A percentile compares a stretch with the other conserved stretches of the same genome.
These are phyloP conservation scores for Lagenidium sp. DNA, from an alignment of 352 stramenopile genomes.

Conservation along the genomic window DNA sequence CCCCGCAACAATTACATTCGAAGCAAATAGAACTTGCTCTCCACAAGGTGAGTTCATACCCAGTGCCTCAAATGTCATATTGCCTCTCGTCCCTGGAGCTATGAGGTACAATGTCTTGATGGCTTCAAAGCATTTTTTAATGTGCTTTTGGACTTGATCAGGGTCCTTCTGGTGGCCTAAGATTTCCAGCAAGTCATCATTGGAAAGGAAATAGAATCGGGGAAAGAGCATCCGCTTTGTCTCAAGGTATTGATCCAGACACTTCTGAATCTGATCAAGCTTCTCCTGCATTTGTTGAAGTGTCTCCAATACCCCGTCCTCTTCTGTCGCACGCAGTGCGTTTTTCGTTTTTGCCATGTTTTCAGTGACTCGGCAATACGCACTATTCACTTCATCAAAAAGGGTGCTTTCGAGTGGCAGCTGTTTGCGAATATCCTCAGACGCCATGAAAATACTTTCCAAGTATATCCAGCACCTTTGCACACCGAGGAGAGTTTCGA, in stretches of 20 bases:
- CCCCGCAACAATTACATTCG: constrained; percentile 83
- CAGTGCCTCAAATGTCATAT: constrained; percentile 82
- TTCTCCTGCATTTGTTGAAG: constrained; percentile 81
- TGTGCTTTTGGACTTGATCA: constrained; percentile 86
- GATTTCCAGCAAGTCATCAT: constrained; percentile 84
- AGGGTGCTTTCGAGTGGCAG: constrained; percentile 78
- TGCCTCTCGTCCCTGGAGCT: constrained; percentile 51
- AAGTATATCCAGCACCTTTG: constrained; percentile 95
- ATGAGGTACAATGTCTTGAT: constrained; percentile 78
- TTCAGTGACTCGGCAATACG: constrained; percentile 68
- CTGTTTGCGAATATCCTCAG: constrained; percentile 92
- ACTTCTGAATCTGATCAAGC: constrained; percentile 84
- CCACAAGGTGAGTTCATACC: constrained; percentile 88
- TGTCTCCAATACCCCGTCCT: constrained; percentile 42
- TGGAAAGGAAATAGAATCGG: constrained; percentile 86
- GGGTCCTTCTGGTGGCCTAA: constrained; percentile 82
- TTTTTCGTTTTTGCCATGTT: constrained; percentile 75
- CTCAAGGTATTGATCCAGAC: constrained; percentile 81
- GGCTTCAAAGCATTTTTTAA: constrained; percentile 90
- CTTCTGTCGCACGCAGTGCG: constrained; percentile 56
- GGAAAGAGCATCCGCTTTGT: constrained; percentile 85
- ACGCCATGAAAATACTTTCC: constrained; percentile 94
- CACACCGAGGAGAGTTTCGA: constrained; percentile 84
- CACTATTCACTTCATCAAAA: constrained; percentile 83
- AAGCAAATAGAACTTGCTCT: constrained; percentile 78